These are phyloP conservation scores for Amanita rubescens DNA, from an alignment of 768 basidiomycete genomes.

Conservation along the genomic window DNA sequence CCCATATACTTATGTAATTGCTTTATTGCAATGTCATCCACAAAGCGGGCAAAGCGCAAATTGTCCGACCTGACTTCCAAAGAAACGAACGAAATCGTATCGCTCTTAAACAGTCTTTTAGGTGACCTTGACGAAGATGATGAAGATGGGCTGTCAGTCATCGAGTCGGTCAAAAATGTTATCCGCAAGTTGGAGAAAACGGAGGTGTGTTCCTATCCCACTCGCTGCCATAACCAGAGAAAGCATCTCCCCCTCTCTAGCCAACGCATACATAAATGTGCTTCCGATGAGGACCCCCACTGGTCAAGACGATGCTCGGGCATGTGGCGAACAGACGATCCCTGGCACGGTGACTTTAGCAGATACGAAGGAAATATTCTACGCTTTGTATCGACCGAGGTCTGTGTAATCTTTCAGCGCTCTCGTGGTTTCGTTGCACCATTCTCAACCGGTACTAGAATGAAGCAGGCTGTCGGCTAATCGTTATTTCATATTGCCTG, in stretches of 20 bases:
- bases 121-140: conserved; percentile 7
- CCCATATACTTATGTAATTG: too few species aligned
- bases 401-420: conserved; percentile 8
- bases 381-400: conserved; percentile 7
- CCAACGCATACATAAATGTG: conserved; percentile 6
- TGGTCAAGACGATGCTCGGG: conserved; percentile 4
- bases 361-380: conserved; percentile 8
- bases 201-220: conserved; percentile 5
- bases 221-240: conserved; percentile 2
- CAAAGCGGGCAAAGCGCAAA: too few species aligned
- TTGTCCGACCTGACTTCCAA: not conserved
- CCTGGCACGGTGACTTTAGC: conserved; percentile 5
- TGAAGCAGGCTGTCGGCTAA: conserved; percentile 8
- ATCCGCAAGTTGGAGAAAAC: conserved; percentile 7
- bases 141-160: conserved; percentile 8
- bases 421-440: conserved; percentile 1
- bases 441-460: conserved; percentile 4
- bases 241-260: conserved; percentile 7
- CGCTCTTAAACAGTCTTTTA: conserved; percentile 5
- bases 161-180: conserved; percentile 4
- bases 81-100: conserved; percentile 8
- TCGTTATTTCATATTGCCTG: conserved; percentile 3
- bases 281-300: conserved; percentile 4
- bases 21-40: too few species aligned
- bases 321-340: conserved; percentile 6